Percentiles rank a stretch among this genome's conserved stretches.
phyloP scores from a whole-genome alignment of 305 asterid species.

The Fraxinus xanthoxyloides region DNA sequence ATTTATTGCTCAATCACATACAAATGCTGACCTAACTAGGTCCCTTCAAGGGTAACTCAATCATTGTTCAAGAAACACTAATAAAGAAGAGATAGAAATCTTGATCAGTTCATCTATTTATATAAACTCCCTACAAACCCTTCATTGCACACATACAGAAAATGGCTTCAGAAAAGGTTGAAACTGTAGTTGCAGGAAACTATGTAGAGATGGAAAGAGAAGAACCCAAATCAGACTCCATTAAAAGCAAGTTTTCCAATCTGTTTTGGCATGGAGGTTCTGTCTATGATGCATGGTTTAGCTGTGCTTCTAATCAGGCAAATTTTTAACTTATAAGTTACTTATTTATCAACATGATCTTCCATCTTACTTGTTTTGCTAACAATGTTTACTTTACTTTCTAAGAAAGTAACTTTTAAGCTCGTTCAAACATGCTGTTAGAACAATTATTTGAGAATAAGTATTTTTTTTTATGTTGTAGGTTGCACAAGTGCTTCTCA shows the following conservation, averaged over 20 bases:
- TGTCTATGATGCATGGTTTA: slow-evolving; percentile 94
- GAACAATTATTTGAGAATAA: neutral
- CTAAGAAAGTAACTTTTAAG: neutral
- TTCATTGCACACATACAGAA: slow-evolving; percentile 10
- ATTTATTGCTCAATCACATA: slow-evolving; percentile 11
- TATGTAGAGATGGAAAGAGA: slow-evolving; percentile 76
- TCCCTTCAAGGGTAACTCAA: slow-evolving; percentile 41
- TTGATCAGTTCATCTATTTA: slow-evolving; percentile 18
- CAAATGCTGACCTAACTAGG: slow-evolving; percentile 23
- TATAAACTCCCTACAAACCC: slow-evolving; percentile 22
- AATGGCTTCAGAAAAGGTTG: slow-evolving; percentile 86
- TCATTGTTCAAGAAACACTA: slow-evolving; percentile 46
- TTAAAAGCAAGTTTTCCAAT: slow-evolving; percentile 49
- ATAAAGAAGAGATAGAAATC: neutral
- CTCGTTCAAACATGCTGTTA: neutral
- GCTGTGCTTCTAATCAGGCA: slow-evolving; percentile 83
- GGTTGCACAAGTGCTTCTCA: slow-evolving; percentile 92
- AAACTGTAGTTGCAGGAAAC: slow-evolving; percentile 75
- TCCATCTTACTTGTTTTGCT: neutral
- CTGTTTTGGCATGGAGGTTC: slow-evolving; percentile 90
- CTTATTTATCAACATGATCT: neutral
- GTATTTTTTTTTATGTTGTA: slow-evolving; percentile 9
- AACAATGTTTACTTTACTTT: neutral
- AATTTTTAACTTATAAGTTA: neutral
- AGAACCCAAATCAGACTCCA: slow-evolving; percentile 39